Conservation (phyloP, 768 basidiomycete genomes). For the Fibroporia radiculosa region DNA sequence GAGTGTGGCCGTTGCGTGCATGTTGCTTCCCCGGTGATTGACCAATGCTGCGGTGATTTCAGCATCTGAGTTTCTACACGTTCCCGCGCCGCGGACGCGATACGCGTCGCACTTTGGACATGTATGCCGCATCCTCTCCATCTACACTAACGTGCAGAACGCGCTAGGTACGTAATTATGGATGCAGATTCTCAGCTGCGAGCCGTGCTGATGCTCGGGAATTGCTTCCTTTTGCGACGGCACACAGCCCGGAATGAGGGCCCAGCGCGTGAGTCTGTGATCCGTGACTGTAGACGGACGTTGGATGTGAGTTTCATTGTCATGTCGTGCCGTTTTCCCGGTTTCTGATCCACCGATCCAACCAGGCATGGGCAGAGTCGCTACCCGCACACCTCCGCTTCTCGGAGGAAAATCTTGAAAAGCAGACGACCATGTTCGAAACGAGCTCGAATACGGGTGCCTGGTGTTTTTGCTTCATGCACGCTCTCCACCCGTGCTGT, state of each 20-base stretch:
- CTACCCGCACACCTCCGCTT: constrained; percentile 70
- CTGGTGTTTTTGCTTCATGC: constrained; percentile 77
- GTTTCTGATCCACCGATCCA: neutral
- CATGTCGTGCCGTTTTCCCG: neutral
- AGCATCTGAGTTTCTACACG: constrained; percentile 56
- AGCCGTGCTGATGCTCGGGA: neutral
- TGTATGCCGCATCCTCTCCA: constrained; percentile 58
- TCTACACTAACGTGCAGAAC: constrained; percentile 55
- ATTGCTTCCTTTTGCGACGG: neutral
- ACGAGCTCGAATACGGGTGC: constrained; percentile 72
- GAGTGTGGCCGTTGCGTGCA: constrained; percentile 1
- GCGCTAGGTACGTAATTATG: constrained; percentile 36
- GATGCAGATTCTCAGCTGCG: neutral
- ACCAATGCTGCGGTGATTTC: neutral
- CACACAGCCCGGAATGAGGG: constrained; percentile 13
- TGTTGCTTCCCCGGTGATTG: too few relatives aligned
- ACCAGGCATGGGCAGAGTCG: constrained; percentile 54
- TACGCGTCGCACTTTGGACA: constrained; percentile 72
- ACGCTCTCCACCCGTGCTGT: constrained; percentile 64
- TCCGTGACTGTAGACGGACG: constrained; percentile 8
- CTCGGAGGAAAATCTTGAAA: constrained; percentile 57
- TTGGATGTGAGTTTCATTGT: constrained; percentile 9
- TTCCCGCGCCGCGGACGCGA: constrained; percentile 50
- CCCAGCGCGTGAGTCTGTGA: constrained; percentile 9
- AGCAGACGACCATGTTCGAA: constrained; percentile 72